phyloP scores from a whole-genome alignment of 2,329 filamentous ascomycete species.

The Ophiocordyceps camponoti-leonardi region DNA sequence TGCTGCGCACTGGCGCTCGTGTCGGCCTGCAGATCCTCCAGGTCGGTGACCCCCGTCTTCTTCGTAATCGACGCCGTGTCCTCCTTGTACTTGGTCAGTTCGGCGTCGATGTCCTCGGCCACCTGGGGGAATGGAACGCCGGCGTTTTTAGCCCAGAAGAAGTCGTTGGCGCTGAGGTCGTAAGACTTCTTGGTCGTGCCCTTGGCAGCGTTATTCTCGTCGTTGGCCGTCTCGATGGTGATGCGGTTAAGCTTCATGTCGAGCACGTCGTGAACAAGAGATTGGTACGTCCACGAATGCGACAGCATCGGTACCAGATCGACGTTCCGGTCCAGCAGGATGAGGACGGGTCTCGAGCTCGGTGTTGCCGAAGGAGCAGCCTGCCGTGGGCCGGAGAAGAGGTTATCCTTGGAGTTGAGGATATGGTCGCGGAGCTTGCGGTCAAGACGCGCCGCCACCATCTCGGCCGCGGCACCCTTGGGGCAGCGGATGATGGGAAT shows the following conservation, averaged over 20 bases:
- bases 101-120: constrained; percentile 86
- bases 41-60: constrained; percentile 81
- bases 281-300: constrained; percentile 73
- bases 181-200: constrained; percentile 76
- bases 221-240: constrained; percentile 68
- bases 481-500: constrained; percentile 94
- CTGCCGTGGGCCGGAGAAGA: constrained; percentile 61
- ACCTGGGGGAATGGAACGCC: constrained; percentile 85
- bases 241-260: constrained; percentile 67
- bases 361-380: constrained; percentile 38
- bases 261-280: constrained; percentile 52
- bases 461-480: constrained; percentile 80
- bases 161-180: constrained; percentile 77
- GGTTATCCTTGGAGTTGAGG: constrained; percentile 91
- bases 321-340: constrained; percentile 89
- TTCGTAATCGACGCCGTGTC: constrained; percentile 88
- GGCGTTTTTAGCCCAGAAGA: constrained; percentile 93
- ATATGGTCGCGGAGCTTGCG: constrained; percentile 93
- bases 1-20: constrained; percentile 81
- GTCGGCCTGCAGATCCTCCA: constrained; percentile 86
- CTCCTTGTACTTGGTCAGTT: constrained; percentile 87
- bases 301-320: constrained; percentile 98
- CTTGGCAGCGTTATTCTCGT: constrained; percentile 59
- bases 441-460: constrained; percentile 87
- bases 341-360: constrained; percentile 68